These are phyloP conservation scores for Claviceps pusilla DNA, from an alignment of 2,329 filamentous ascomycete genomes.

Conservation along the genomic window DNA sequence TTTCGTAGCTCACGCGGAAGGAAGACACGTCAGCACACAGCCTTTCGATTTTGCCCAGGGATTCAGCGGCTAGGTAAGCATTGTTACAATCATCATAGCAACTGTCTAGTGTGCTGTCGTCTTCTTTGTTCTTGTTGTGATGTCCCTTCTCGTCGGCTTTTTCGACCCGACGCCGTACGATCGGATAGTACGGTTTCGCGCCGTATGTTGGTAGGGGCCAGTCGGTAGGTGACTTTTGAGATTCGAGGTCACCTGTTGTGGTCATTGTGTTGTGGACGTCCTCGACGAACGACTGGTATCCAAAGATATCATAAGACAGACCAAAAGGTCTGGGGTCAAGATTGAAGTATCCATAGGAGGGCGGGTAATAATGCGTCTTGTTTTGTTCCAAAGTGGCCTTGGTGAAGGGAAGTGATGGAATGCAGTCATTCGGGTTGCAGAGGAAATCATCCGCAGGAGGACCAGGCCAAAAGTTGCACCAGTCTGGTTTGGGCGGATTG, in stretches of 20 bases:
- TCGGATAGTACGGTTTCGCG: background rate
- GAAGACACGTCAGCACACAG: conserved; percentile 30
- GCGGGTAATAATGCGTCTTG: conserved; percentile 35
- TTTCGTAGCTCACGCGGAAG: conserved; percentile 22
- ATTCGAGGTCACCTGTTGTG: conserved; percentile 40
- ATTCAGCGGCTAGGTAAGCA: conserved; percentile 34
- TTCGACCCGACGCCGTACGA: background rate
- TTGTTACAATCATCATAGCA: conserved; percentile 42
- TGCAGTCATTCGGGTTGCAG: conserved; percentile 31
- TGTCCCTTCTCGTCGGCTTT: conserved; percentile 4
- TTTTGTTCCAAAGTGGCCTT: conserved; percentile 28
- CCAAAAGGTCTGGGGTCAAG: conserved; percentile 48
- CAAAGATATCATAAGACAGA: conserved; percentile 47
- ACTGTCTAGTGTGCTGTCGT: conserved; percentile 25
- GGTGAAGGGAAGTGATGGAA: conserved; percentile 23
- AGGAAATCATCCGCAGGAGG: conserved; percentile 30
- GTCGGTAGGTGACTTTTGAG: conserved; percentile 32
- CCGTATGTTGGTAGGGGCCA: conserved; percentile 7
- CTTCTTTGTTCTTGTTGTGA: conserved; percentile 22
- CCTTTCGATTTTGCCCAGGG: conserved; percentile 27
- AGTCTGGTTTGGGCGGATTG: conserved; percentile 31
- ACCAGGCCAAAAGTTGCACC: conserved; percentile 36
- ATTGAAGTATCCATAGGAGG: conserved; percentile 43
- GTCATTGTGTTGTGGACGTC: conserved; percentile 26
- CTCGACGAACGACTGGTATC: conserved; percentile 22